phyloP scores from a whole-genome alignment of 768 basidiomycete species.

The Xanthoconium purpureum region DNA sequence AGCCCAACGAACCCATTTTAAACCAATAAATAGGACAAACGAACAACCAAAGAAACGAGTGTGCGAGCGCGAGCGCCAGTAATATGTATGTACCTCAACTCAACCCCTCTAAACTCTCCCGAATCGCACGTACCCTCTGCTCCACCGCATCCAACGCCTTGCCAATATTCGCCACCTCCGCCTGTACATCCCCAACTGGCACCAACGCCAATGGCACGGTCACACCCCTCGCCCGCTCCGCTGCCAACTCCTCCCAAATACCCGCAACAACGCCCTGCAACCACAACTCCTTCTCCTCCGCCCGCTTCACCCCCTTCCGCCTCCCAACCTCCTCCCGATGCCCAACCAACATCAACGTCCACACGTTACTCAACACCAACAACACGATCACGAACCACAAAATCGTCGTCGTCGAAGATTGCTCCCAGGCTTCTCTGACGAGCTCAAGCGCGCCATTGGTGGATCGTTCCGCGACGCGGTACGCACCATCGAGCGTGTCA shows the following conservation, averaged over 20 bases:
- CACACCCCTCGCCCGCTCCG: conserved; percentile 35
- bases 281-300: conserved; percentile 71
- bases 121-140: conserved; percentile 49
- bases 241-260: conserved; percentile 68
- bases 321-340: conserved; percentile 44
- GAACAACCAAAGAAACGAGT: no score
- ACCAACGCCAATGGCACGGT: conserved; percentile 16
- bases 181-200: conserved; percentile 36
- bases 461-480: conserved; percentile 66
- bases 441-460: conserved; percentile 74
- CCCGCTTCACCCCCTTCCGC: conserved; percentile 47
- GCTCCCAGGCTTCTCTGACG: conserved; percentile 75
- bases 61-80: no score
- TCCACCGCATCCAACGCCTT: conserved; percentile 56
- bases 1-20: no score
- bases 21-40: background rate
- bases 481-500: conserved; percentile 80
- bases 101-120: conserved; percentile 39
- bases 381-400: conserved; percentile 69
- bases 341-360: conserved; percentile 53
- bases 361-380: conserved; percentile 76
- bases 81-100: conserved; percentile 17
- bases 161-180: conserved; percentile 48
- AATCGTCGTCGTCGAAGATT: conserved; percentile 67
- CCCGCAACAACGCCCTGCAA: conserved; percentile 68